phyloP scores from a whole-genome alignment of 2,329 filamentous ascomycete genomes.

The Alternaria rosae region DNA sequence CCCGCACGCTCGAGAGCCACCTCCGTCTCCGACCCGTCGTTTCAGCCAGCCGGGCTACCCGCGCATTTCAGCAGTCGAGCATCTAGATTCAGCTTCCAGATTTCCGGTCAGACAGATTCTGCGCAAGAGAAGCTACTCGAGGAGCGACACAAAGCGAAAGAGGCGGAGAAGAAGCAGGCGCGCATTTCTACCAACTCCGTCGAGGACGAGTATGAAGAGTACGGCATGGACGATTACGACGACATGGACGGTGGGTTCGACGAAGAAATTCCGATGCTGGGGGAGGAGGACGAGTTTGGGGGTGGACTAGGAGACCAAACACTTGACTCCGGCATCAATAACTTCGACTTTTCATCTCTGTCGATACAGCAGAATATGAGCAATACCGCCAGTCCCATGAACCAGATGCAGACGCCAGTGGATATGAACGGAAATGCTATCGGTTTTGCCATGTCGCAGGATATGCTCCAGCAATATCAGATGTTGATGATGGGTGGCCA shows the following conservation, averaged over 20 bases:
- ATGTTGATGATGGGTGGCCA: slow-evolving; percentile 6
- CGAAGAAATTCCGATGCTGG: slow-evolving; percentile 69
- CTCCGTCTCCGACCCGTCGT: slow-evolving; percentile 47
- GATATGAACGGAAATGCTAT: slow-evolving; percentile 44
- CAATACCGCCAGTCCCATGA: slow-evolving; percentile 20
- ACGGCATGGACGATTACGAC: slow-evolving; percentile 54
- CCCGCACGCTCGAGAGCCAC: slow-evolving; percentile 47
- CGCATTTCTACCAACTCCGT: slow-evolving; percentile 45
- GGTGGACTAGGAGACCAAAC: slow-evolving; percentile 35
- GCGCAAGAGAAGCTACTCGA: slow-evolving; percentile 73
- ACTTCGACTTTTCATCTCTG: slow-evolving; percentile 46
- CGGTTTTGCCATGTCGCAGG: slow-evolving; percentile 43
- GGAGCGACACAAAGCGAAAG: slow-evolving; percentile 73
- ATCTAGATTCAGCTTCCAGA: slow-evolving; percentile 83
- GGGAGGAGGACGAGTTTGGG: slow-evolving; percentile 43
- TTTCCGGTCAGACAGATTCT: slow-evolving; percentile 73
- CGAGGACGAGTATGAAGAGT: slow-evolving; percentile 51
- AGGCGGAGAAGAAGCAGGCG: slow-evolving; percentile 62
- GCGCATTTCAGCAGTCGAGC: slow-evolving; percentile 68
- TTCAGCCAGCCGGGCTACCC: slow-evolving; percentile 48
- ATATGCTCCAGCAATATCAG: slow-evolving; percentile 30
- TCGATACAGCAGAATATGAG: slow-evolving; percentile 29
- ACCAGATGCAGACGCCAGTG: slow-evolving; percentile 34
- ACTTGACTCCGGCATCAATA: slow-evolving; percentile 38
- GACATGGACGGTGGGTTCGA: slow-evolving; percentile 67